Evolutionary conservation across 108 stramenopile genomes (phyloP).

Genomic region (Fragilaria radians): DNA sequence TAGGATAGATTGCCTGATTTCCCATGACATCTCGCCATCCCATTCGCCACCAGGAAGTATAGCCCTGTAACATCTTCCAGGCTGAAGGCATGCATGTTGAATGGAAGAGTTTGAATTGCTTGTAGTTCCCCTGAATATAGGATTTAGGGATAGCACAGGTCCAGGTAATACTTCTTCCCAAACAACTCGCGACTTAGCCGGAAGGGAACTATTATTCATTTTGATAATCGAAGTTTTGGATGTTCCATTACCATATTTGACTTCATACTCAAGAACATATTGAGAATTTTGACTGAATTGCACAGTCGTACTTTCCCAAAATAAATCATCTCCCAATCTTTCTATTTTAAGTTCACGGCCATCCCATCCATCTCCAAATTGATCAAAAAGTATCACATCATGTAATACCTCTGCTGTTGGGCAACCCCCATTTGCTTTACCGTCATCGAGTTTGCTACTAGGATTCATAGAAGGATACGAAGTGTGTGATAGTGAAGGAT

Average conservation of each 20-base stretch:
- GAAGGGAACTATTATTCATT: neutral
- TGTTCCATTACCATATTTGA: neutral
- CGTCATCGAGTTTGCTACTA: neutral
- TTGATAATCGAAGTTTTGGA: neutral
- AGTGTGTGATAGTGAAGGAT: neutral
- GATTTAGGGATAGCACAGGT: slow-evolving; percentile 2
- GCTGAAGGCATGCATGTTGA: slow-evolving; percentile 18
- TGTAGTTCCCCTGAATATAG: slow-evolving; percentile 20
- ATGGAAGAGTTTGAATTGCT: slow-evolving; percentile 7
- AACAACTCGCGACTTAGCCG: neutral
- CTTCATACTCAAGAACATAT: neutral
- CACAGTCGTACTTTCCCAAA: neutral
- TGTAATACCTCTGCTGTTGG: slow-evolving; percentile 8
- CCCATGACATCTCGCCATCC: slow-evolving; percentile 30
- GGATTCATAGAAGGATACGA: neutral
- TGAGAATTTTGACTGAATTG: neutral
- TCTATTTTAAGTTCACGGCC: slow-evolving; percentile 9
- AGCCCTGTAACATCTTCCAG: slow-evolving; percentile 25
- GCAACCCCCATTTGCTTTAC: slow-evolving; percentile 21
- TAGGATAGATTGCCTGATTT: slow-evolving; percentile 6
- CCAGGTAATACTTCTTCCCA: slow-evolving; percentile 2
- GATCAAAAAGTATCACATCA: slow-evolving; percentile 29
- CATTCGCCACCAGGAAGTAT: slow-evolving; percentile 15
- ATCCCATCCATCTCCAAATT: slow-evolving; percentile 33
- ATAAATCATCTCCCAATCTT: slow-evolving; percentile 11